Evolutionary conservation across 371 early-diverging fungal species (phyloP).

Genomic region (Amoeboaphelidium protococcarum): DNA sequence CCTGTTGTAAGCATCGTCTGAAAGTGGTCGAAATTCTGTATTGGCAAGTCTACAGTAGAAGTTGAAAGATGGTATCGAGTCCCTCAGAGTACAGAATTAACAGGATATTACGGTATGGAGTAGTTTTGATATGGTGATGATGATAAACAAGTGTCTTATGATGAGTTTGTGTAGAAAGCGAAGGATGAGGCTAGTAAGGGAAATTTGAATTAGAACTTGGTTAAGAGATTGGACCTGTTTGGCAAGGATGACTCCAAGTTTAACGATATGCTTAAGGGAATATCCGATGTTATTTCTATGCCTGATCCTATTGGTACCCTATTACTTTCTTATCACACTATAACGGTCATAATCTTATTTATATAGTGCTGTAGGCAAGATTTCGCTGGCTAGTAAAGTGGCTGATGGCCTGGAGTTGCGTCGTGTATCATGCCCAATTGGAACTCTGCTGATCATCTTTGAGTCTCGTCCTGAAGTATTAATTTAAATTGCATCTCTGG

Average conservation of each 20-base stretch:
- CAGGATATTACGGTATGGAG: too few species aligned
- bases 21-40: too few species aligned
- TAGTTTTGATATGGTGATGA: too few species aligned
- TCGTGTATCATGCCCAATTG: conserved; percentile 70
- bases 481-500: conserved; percentile 74
- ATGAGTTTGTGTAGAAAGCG: conserved; percentile 28
- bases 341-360: not conserved
- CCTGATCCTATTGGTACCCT: conserved; percentile 46
- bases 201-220: conserved; percentile 39
- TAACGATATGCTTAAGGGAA: conserved; percentile 55
- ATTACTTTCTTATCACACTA: not conserved
- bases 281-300: conserved; percentile 55
- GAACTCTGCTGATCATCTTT: conserved; percentile 80
- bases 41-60: too few species aligned
- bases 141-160: too few species aligned
- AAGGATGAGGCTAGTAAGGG: conserved; percentile 39
- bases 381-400: conserved; percentile 44
- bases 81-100: too few species aligned
- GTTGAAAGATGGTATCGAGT: too few species aligned
- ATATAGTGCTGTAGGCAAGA: conserved; percentile 13
- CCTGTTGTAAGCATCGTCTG: too few species aligned
- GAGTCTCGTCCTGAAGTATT: conserved; percentile 96
- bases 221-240: conserved; percentile 67
- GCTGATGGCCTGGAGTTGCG: conserved; percentile 61
- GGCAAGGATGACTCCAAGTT: conserved; percentile 49